Evolutionary conservation across 768 basidiomycete species (phyloP), one percentile per base, ranked within the genome.

Genomic region (Russula lepida): DNA sequence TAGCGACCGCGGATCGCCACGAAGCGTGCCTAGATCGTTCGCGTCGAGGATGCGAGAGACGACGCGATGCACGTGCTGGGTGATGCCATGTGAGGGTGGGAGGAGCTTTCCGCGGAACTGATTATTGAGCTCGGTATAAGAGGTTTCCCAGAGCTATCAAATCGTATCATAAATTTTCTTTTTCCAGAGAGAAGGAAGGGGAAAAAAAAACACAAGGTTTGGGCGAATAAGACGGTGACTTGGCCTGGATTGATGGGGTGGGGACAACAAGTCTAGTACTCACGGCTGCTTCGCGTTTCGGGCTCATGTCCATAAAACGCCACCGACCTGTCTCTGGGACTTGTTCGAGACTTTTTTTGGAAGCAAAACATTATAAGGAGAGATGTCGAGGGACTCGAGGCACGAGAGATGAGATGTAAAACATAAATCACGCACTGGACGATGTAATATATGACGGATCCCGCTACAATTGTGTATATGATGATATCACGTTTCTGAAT

Each of bases 271-370:
- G n/a, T 44, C 6, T n/a, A n/a, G 43, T 13, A 68, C 78, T 58
- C 62, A 85, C 84, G 68, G 74, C 69, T 8, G 79, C 75, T 73
- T 94, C 90, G 28, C 71, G 73, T 54, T 76, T 75, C 0, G 79
- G 78, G 44, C 79, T 79, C 3, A 86, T 78, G 69, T 89, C 87
- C 82, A 98, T 95, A 70, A 95, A 97, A 23, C 95, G 74, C 81
- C 86, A 87, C 58, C 95, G 75, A 0, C 92, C 92, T 0, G 92
- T 95, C 69, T 94, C 87, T 2, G 88, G 84, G 0, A 92, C 89
- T 69, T 82, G 79, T 70, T 98, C 94, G 28, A 95, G 77, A 68
- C 92, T 94, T 64, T 28, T 64, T 28, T 27, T 1, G 8, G 27
- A 2, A 15, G 9, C 25, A 15, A 12, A 28, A 55, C 9, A n/a